These are phyloP conservation scores for Pelargonium exstipulatum DNA, from an alignment of 441 rosid species.

Conservation along the genomic window DNA sequence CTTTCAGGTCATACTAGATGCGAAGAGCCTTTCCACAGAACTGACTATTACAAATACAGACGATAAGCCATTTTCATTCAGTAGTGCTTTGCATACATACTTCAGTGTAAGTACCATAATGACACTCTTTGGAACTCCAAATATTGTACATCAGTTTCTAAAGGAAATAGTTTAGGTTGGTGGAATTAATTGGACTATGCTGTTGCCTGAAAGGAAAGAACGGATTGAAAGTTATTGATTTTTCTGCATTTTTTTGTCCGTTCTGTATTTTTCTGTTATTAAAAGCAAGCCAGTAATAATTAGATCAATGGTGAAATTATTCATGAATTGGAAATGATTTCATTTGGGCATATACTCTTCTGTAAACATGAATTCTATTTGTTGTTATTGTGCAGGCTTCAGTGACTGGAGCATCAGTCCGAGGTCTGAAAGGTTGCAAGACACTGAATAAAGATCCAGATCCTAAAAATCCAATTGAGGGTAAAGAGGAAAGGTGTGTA, in stretches of 20 bases:
- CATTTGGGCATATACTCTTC: neutral
- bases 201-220: neutral
- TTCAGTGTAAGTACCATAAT: conserved; percentile 47
- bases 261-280: too few relatives aligned
- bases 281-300: too few relatives aligned
- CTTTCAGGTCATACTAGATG: conserved; percentile 56
- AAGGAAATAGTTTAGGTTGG: neutral
- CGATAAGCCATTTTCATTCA: conserved; percentile 72
- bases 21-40: conserved; percentile 72
- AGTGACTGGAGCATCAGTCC: conserved; percentile 58
- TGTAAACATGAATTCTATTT: neutral
- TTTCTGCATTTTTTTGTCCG: neutral
- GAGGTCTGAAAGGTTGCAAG: conserved; percentile 82
- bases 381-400: conserved; percentile 56
- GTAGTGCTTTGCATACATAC: conserved; percentile 77
- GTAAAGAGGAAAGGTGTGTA: conserved; percentile 76
- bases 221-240: neutral
- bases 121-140: conserved; percentile 10
- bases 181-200: neutral
- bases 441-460: conserved; percentile 88
- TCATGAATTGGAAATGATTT: neutral
- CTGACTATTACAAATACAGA: conserved; percentile 67
- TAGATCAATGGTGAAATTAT: too few relatives aligned
- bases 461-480: conserved; percentile 73
- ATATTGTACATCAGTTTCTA: neutral